A percentile compares a stretch with the other conserved stretches of the same genome.
Evolutionary conservation across 78 protist genomes (phyloP).

Genomic region (Dictyostelium capitatum): DNA sequence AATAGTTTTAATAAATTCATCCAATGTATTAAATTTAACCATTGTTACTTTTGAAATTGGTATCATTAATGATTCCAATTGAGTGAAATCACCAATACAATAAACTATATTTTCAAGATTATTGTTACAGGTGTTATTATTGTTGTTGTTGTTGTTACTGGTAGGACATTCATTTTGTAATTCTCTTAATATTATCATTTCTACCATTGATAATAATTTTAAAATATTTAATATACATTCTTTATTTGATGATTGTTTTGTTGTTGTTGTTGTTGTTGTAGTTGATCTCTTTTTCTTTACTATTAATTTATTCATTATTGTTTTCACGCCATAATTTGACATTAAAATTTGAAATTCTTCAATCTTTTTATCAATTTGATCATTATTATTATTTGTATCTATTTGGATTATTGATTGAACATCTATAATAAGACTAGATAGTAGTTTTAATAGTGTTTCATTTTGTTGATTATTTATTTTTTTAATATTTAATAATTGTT

Average conservation of each 20-base stretch:
- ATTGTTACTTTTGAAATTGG: neutral
- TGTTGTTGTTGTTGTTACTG: neutral
- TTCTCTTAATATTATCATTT: conserved; percentile 20
- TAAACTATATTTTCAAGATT: conserved; percentile 11
- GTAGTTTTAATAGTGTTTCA: too few species aligned
- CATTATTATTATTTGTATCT: too few species aligned
- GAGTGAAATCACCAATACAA: conserved; percentile 13
- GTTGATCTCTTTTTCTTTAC: neutral
- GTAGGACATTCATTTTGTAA: neutral
- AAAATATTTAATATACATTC: neutral
- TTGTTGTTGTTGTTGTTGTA: neutral
- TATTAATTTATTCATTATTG: neutral
- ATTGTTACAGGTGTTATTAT: too few species aligned
- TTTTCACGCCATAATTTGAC: neutral
- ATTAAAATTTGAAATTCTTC: neutral
- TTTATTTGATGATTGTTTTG: neutral
- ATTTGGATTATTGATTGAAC: too few species aligned
- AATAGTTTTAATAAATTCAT: too few species aligned
- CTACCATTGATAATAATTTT: conserved; percentile 11
- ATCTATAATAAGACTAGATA: too few species aligned
- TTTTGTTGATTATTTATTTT: too few species aligned
- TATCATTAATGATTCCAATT: neutral
- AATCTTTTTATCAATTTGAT: neutral
- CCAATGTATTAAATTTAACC: neutral
- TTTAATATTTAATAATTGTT: too few species aligned